Evolutionary conservation across 2,329 filamentous ascomycete genomes (phyloP), one percentile per base, ranked within the genome.

Genomic region (Helminthosporium solani): DNA sequence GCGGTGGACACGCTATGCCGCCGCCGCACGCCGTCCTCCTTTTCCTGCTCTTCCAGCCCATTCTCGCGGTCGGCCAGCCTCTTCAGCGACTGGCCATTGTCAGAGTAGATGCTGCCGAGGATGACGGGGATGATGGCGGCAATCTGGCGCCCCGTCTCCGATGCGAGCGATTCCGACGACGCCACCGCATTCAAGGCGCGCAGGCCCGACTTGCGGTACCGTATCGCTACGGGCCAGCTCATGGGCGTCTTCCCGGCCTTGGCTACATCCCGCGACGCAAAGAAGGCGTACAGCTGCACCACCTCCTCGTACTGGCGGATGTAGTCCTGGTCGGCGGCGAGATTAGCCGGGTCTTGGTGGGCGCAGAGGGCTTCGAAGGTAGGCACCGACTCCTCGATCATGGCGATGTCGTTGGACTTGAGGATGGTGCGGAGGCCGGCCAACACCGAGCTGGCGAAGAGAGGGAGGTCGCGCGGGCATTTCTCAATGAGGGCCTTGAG

Each of bases 401-500:
- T 88, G 57, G 87, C 89, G 53, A 97, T 87, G 69, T 97, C 90
- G 69, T 86, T 84, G 52, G 90, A 95, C 49, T 84, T 83, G 43
- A 97, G 81, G 60, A 97, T 86, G 45, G 85, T 85, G 55, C 86
- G 83, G 63, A 97, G 81, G 54, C 96, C 87, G 60, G 86, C 88
- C 65, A 97, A 82, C 45, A 96, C 84, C 63, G 88, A 89, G 52
- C 82, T 81, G 38, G 90, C 90, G 67, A 95, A 95, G 41, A 99
- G 83, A 41, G 90, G 88, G 39, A 96, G 83, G 68, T 96, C 91
- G 67, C 91, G 87, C 49, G 90, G 87, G 34, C 89, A 83, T 73
- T 96, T 96, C 67, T 97, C 91, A 70, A 97, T 90, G 60, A 99
- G 79, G 36, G 91, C 90, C 50, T 86, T 85, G 57, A 96, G 79